Evolutionary conservation across 805 yeast genomes (phyloP), one percentile per base, ranked within the genome.

Genomic region (Yamadazyma kitorensis): DNA sequence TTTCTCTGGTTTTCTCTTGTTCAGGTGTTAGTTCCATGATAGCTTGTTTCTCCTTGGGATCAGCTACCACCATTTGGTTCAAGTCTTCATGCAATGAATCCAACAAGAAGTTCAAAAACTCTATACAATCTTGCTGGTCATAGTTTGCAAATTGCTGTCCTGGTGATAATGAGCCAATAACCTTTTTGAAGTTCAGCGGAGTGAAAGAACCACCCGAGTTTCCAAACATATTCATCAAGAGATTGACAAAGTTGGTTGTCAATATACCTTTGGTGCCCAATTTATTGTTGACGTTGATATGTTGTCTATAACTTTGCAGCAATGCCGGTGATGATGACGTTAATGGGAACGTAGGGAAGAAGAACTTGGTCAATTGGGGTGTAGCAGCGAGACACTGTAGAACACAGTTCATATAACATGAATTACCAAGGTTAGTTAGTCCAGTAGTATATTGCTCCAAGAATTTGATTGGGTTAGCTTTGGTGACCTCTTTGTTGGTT

Each of bases 371-470:
- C 17, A 89, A 59, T 39, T 77, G 79, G 1, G 78, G 77, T 0
- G 91, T 79, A 1, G 91, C 89, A 3, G 81, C 70, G 22, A 91
- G 55, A 55, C 96, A 86, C 59, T 89, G 98, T n/a, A 89, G 57
- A 3, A 84, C 71, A 45, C 95, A 83, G 59, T 89, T 89, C 88
- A 89, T 83, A 57, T 89, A 89, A 56, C 97, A 89, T 0, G 95
- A 84, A 50, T 91, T 91, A 2, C 96, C 96, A 41, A 89, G 64
- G 54, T 89, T 89, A 10, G 70, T 66, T 5, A 89, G 64, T 0
- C 98, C 97, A 0, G 88, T 78, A 13, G 78, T 64, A 33, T 79
- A 71, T 37, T 65, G 51, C 24, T 51, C 51, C n/a, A 56, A 40
- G 34, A 56, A 50, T 21, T 39, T 40, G 1, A 37, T 31, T 8